Conservation (phyloP, 176 grass and related monocot genomes). For the Poa pratensis region DNA sequence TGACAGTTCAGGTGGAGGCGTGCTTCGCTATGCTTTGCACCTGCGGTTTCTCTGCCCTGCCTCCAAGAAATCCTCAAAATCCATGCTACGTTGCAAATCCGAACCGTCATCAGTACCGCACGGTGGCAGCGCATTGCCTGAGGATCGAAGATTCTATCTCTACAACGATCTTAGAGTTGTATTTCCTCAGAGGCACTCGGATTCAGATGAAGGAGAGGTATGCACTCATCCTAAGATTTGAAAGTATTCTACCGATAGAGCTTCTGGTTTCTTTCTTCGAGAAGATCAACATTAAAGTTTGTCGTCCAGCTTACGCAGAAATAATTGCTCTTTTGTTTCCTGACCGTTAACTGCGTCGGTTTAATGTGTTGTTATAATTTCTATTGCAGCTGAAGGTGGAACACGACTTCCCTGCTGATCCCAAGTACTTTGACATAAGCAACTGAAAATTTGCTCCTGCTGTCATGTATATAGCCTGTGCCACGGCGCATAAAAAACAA, state of each 20-base stretch:
- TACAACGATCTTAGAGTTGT: constrained; percentile 98
- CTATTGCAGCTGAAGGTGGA: constrained; percentile 79
- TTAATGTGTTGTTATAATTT: not conserved
- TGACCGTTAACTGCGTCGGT: not conserved
- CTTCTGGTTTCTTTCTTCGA: constrained; percentile 20
- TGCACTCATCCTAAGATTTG: constrained; percentile 2
- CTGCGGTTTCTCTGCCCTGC: constrained; percentile 79
- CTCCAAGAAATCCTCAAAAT: constrained; percentile 67
- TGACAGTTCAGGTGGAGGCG: constrained; percentile 57
- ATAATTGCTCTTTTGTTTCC: not conserved
- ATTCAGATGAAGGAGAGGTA: constrained; percentile 98
- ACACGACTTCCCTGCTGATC: constrained; percentile 90
- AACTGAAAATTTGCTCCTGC: constrained; percentile 55
- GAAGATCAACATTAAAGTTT: not conserved
- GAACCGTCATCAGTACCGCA: constrained; percentile 59
- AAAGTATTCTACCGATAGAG: not conserved
- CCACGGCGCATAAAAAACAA: not conserved
- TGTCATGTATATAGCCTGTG: constrained; percentile 39
- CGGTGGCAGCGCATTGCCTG: constrained; percentile 6
- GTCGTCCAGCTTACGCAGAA: not conserved
- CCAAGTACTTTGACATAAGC: constrained; percentile 97
- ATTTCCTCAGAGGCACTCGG: constrained; percentile 94
- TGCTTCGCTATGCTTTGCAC: constrained; percentile 90
- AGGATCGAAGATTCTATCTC: constrained; percentile 78
- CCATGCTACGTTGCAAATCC: constrained; percentile 79